These are phyloP conservation scores for Agmasoma carcini DNA, from an alignment of 371 early-diverging fungal species.

Conservation along the genomic window DNA sequence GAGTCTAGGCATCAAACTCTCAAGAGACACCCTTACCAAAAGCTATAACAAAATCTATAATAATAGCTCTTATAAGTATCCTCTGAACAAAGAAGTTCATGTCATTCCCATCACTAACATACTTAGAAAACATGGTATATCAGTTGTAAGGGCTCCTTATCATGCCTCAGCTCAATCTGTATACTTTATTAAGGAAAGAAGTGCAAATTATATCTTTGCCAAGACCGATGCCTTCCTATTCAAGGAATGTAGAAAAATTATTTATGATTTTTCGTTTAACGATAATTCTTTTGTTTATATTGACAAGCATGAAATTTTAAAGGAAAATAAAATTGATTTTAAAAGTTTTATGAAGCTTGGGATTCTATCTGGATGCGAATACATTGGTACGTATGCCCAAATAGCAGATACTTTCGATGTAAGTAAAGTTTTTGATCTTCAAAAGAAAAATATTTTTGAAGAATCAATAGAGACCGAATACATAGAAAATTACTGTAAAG, in stretches of 20 bases:
- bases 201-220: constrained; percentile 41
- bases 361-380: constrained; percentile 47
- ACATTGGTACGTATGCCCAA: constrained; percentile 46
- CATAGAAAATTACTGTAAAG: constrained; percentile 13
- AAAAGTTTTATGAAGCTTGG: constrained; percentile 10
- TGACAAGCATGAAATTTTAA: constrained; percentile 7
- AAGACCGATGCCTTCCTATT: constrained; percentile 47
- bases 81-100: constrained; percentile 7
- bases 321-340: constrained; percentile 1
- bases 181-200: constrained; percentile 39
- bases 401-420: constrained; percentile 33
- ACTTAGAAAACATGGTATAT: constrained; percentile 16
- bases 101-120: constrained; percentile 26
- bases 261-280: constrained; percentile 30
- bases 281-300: background rate
- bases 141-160: constrained; percentile 49
- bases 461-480: constrained; percentile 5
- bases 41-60: background rate
- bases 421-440: constrained; percentile 5
- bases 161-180: constrained; percentile 47
- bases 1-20: no score
- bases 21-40: background rate
- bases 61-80: background rate
- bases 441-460: constrained; percentile 3
- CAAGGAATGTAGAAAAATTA: constrained; percentile 25